Conservation (phyloP, 2,329 filamentous ascomycete species). For the Rhexocercosporidium sp. region DNA sequence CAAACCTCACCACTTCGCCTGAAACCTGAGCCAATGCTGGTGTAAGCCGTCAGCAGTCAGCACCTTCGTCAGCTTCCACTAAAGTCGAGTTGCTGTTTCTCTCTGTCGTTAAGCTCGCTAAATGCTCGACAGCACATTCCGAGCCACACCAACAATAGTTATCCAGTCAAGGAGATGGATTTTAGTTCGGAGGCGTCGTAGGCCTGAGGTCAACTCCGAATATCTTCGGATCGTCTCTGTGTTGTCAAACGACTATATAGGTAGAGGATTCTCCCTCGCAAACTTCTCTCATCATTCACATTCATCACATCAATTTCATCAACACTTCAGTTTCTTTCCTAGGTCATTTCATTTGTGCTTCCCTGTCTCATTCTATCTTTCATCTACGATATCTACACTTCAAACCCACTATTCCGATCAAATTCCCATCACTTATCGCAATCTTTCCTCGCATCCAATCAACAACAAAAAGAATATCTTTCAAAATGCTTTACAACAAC, state of each 20-base stretch:
- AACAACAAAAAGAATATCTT: not conserved
- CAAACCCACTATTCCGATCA: not conserved
- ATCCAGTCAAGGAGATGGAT: not conserved
- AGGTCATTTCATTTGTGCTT: constrained; percentile 8
- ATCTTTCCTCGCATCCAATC: not conserved
- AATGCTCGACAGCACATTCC: not conserved
- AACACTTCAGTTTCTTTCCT: constrained; percentile 2
- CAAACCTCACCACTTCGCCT: not conserved
- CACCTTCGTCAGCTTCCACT: not conserved
- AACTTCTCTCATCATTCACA: not conserved
- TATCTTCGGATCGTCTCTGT: not conserved
- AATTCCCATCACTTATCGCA: not conserved
- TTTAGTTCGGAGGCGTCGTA: not conserved
- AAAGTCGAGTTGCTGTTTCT: not conserved
- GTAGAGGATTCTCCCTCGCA: not conserved
- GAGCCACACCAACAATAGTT: constrained; percentile 7
- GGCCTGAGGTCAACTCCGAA: not conserved
- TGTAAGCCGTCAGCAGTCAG: not conserved
- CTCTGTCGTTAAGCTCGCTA: not conserved
- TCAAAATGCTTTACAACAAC: constrained; percentile 4
- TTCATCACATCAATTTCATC: not conserved
- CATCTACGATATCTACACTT: not conserved
- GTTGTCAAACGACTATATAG: not conserved
- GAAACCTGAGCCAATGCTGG: not conserved
- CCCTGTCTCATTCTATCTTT: not conserved